Evolutionary conservation across 257 asterid genomes (phyloP).

Genomic region (Verbascum thapsus): DNA sequence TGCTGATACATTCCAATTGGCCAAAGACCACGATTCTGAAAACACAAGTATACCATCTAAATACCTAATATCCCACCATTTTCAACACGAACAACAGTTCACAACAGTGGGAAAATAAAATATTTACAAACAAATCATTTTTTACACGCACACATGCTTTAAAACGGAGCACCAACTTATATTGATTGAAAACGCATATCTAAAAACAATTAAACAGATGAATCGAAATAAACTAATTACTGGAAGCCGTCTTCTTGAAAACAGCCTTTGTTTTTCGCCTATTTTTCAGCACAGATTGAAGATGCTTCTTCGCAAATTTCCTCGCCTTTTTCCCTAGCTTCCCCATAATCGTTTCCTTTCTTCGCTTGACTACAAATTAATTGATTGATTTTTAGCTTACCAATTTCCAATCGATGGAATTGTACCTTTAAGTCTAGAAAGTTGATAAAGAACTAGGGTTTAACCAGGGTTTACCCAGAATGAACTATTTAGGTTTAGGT

Average conservation of each 20-base stretch:
- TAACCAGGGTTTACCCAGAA: too few relatives aligned
- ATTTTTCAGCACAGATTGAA: slow-evolving; percentile 68
- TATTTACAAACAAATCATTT: neutral
- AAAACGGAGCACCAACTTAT: too few relatives aligned
- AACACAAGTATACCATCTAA: neutral
- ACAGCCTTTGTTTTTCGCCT: slow-evolving; percentile 73
- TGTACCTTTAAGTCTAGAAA: too few relatives aligned
- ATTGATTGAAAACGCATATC: too few relatives aligned
- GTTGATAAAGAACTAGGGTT: too few relatives aligned
- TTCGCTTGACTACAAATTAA: too few relatives aligned
- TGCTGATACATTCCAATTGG: neutral
- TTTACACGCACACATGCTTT: slow-evolving; percentile 10
- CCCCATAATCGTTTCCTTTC: slow-evolving; percentile 58
- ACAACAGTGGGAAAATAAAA: neutral
- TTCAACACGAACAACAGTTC: slow-evolving; percentile 4
- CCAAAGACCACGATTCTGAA: too few relatives aligned
- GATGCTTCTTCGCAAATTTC: slow-evolving; percentile 93
- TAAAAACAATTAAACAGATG: neutral
- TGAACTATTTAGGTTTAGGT: too few relatives aligned
- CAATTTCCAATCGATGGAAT: too few relatives aligned
- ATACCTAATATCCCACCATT: slow-evolving; percentile 3
- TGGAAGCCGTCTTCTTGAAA: slow-evolving; percentile 61
- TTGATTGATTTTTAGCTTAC: neutral
- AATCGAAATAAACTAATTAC: slow-evolving; percentile 38
- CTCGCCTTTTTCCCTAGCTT: slow-evolving; percentile 94